These are phyloP conservation scores for Batrachochytrium dendrobatidis DNA, from an alignment of 371 early-diverging fungal species.

Conservation along the genomic window DNA sequence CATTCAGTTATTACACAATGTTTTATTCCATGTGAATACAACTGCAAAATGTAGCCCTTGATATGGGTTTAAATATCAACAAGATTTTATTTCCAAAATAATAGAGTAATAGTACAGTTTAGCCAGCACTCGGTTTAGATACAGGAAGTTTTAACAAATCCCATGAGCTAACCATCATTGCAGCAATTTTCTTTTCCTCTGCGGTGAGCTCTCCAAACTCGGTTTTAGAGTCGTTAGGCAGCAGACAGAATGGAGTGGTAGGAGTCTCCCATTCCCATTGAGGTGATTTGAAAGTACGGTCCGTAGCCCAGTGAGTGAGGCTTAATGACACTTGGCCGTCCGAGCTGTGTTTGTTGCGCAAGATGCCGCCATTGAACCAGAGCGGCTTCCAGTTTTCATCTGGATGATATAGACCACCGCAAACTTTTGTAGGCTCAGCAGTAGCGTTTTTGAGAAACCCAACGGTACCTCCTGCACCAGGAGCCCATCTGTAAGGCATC, in stretches of 20 bases:
- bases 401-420: conserved; percentile 23
- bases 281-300: neutral
- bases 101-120: too few species aligned
- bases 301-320: conserved; percentile 15
- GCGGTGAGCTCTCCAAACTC: conserved; percentile 11
- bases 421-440: conserved; percentile 4
- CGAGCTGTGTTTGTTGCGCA: conserved; percentile 14
- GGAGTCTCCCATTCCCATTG: conserved; percentile 21
- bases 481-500: conserved; percentile 8
- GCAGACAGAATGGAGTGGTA: conserved; percentile 20
- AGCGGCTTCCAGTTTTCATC: conserved; percentile 26
- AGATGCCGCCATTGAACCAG: conserved; percentile 35
- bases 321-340: neutral
- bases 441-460: conserved; percentile 6
- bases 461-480: conserved; percentile 14
- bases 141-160: too few species aligned
- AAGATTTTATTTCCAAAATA: too few species aligned
- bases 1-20: too few species aligned
- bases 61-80: too few species aligned
- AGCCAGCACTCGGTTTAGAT: too few species aligned
- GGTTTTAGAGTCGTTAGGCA: conserved; percentile 3
- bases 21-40: too few species aligned
- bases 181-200: neutral
- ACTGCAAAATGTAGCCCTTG: too few species aligned
- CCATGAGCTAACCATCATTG: neutral